A percentile compares a stretch with the other conserved stretches of the same genome.
phyloP scores from a whole-genome alignment of 2,329 filamentous ascomycete species.

The Tolypocladium ophioglossoides region DNA sequence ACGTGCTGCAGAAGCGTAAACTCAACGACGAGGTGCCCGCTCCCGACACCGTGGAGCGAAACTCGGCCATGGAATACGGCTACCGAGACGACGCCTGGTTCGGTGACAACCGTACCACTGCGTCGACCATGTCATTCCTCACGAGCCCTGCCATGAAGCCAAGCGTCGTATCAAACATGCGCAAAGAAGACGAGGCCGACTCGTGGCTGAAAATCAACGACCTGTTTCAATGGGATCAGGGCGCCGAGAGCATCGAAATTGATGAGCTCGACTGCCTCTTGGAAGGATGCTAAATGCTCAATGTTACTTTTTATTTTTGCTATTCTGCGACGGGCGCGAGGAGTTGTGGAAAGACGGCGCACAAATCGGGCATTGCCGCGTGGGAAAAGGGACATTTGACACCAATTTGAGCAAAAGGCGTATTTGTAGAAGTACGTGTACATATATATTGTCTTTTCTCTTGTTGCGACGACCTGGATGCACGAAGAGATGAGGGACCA shows the following conservation, averaged over 20 bases:
- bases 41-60: conserved; percentile 19
- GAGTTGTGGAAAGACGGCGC: conserved; percentile 5
- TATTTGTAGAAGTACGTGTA: conserved; percentile 19
- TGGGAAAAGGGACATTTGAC: neutral
- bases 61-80: conserved; percentile 19
- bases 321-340: conserved; percentile 10
- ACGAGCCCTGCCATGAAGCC: conserved; percentile 44
- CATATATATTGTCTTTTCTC: conserved; percentile 16
- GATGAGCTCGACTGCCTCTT: conserved; percentile 88
- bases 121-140: conserved; percentile 30
- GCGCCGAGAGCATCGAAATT: conserved; percentile 81
- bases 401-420: conserved; percentile 3
- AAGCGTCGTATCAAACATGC: conserved; percentile 14
- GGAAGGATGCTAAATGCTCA: conserved; percentile 50
- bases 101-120: conserved; percentile 29
- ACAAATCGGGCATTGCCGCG: neutral
- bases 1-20: conserved; percentile 63
- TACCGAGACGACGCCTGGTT: conserved; percentile 43
- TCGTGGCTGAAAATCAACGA: conserved; percentile 30
- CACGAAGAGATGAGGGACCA: conserved; percentile 8
- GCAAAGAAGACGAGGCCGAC: conserved; percentile 28
- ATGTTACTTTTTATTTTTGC: conserved; percentile 4
- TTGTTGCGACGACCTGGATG: conserved; percentile 8
- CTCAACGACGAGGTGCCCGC: conserved; percentile 31
- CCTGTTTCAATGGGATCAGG: conserved; percentile 50